Base-by-base conservation (phyloP, 1,284 basidiomycete species). In the Leucoagaricus sp. region DNA sequence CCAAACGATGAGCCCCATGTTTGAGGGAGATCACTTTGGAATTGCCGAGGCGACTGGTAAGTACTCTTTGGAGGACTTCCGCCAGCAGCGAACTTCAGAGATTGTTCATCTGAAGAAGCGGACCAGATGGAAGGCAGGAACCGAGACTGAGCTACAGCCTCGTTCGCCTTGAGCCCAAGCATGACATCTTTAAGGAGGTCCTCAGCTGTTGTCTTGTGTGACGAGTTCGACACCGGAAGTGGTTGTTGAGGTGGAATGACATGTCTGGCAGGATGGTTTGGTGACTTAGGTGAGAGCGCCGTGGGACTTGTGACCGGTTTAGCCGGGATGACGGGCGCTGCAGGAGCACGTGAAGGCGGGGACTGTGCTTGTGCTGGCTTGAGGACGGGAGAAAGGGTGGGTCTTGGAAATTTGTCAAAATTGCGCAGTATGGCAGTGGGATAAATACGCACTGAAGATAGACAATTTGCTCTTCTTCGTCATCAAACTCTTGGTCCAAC, bases 391-490 rank as follows among this genome's bases (percentile, higher is more conserved):
- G 75, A 80, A n/a, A 67, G 58, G 38, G 67, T 58, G n/a, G 68
- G 64, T 61, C 75, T 79, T 34, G 17, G 67, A 51, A 33, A 55
- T 29, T 29, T 46, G 9, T 44, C 13, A 42, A 17, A 40, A 25
- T 53, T 52, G 38, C 23, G 25, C 26, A 15, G 9, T 21, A 17
- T 36, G 33, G 19, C 29, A 44, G 19, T 9, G 17, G 38, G 26
- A n/a, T 17, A 26, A 45, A 2, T n/a, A 45, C 21, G 58, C 85
- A 84, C 82, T 79, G 42, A 81, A 84, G 67, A 85, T 74, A 89
- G 36, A 90, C 80, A 60, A 86, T 86, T 64, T 85, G 80, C 2
- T 84, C 82, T 21, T 75, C 80, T 8, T 75, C 81, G 15, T 80
- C 78, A 8, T 77, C 74, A 15, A 76, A 71, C 10, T 75, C 76